These are phyloP conservation scores for Trapa incisa DNA, from an alignment of 345 rosid genomes.

Conservation along the genomic window DNA sequence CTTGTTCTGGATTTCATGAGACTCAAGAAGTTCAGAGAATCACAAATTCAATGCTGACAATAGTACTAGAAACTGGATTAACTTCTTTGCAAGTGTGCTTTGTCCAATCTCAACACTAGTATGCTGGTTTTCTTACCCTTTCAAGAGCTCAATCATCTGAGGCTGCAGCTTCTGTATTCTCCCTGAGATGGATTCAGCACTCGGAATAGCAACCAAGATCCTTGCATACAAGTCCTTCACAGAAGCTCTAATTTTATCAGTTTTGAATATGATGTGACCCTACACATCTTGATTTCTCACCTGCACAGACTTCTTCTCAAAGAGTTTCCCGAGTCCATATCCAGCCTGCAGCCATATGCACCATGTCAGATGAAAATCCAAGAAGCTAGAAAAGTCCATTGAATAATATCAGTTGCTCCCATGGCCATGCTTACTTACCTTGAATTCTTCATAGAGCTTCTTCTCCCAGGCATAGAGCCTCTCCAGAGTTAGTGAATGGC, in stretches of 20 bases:
- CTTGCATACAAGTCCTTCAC: conserved; percentile 55
- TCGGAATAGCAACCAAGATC: conserved; percentile 56
- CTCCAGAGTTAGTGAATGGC: conserved; percentile 57
- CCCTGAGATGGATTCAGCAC: conserved; percentile 58
- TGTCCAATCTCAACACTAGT: too few species aligned
- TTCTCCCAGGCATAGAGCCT: conserved; percentile 69
- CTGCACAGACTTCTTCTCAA: conserved; percentile 44
- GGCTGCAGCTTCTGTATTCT: conserved; percentile 52
- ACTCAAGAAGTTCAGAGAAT: conserved; percentile 16
- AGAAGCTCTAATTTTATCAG: conserved; percentile 48
- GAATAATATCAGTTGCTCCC: not conserved
- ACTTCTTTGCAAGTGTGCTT: too few species aligned
- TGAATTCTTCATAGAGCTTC: conserved; percentile 63
- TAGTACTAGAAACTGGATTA: too few species aligned
- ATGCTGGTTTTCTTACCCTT: conserved; percentile 34
- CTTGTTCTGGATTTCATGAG: conserved; percentile 63
- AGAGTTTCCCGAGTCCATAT: conserved; percentile 39
- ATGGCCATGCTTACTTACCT: conserved; percentile 22
- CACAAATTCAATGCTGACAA: not conserved
- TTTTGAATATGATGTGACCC: conserved; percentile 29
- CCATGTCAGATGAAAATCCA: too few species aligned
- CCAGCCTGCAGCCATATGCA: conserved; percentile 33
- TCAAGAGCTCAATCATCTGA: conserved; percentile 48
- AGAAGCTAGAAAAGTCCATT: not conserved
- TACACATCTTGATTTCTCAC: conserved; percentile 39